Conservation (phyloP, 345 rosid species). For the Cardiospermum halicacabum region DNA sequence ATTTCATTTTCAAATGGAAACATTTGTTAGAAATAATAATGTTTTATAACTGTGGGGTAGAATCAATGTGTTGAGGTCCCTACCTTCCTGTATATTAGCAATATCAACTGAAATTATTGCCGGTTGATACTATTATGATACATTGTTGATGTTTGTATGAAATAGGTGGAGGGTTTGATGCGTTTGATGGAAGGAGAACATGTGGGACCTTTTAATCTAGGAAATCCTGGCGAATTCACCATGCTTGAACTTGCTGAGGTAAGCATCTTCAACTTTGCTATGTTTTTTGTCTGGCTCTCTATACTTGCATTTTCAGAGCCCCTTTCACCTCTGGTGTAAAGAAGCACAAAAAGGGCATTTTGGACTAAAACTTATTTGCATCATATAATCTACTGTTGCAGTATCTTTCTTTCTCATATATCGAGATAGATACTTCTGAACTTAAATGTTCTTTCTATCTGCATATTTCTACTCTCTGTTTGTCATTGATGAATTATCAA, state of each 20-base stretch:
- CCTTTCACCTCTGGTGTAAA: not conserved
- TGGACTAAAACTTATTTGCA: too few relatives aligned
- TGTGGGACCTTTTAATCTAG: slow-evolving; percentile 95
- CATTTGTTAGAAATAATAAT: not conserved
- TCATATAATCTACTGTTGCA: too few relatives aligned
- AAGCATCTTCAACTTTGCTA: not conserved
- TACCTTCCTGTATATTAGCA: not conserved
- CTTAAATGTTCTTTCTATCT: too few relatives aligned
- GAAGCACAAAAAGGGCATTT: not conserved
- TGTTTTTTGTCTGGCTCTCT: not conserved
- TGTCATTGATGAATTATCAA: not conserved
- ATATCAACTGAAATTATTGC: not conserved
- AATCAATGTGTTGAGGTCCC: not conserved
- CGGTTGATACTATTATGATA: not conserved
- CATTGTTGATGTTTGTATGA: not conserved
- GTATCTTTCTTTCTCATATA: too few relatives aligned
- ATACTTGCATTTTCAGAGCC: not conserved
- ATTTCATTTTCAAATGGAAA: not conserved
- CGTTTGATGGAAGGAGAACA: slow-evolving; percentile 99
- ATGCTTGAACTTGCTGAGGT: slow-evolving; percentile 99
- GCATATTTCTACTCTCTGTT: too few relatives aligned
- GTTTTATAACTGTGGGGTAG: not conserved
- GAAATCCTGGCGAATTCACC: slow-evolving; percentile 98
- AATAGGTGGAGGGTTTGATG: slow-evolving; percentile 95
- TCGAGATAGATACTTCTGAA: too few relatives aligned